Evolutionary conservation across 495 filamentous ascomycete genomes (phyloP).

Genomic region (Diplogelasinospora grovesii): DNA sequence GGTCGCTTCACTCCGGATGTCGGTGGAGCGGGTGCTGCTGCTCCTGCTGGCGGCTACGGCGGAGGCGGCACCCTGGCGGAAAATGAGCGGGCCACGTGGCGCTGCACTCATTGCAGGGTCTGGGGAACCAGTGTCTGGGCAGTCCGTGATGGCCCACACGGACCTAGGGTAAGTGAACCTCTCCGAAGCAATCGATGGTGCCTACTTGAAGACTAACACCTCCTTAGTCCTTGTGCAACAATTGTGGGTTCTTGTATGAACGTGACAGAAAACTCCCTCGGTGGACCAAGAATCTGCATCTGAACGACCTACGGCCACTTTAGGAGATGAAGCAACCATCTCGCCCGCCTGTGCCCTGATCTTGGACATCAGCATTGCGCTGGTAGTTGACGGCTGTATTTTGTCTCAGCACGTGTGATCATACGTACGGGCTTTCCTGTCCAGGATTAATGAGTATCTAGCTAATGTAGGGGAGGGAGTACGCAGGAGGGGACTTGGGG

Average conservation of each 20-base stretch:
- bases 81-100: conserved; percentile 77
- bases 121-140: conserved; percentile 91
- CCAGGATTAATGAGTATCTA: too few species aligned
- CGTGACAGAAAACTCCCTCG: conserved; percentile 77
- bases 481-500: too few species aligned
- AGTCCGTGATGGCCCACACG: conserved; percentile 83
- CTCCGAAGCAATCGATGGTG: too few species aligned
- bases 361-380: too few species aligned
- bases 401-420: too few species aligned
- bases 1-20: conserved; percentile 69
- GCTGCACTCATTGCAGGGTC: conserved; percentile 82
- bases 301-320: conserved; percentile 30
- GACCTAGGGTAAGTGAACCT: conserved; percentile 65
- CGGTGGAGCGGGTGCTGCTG: conserved; percentile 53
- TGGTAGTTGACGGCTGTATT: too few species aligned
- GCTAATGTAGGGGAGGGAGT: too few species aligned
- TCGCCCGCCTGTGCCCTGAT: too few species aligned
- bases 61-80: conserved; percentile 66
- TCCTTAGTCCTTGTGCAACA: conserved; percentile 80
- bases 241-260: conserved; percentile 85
- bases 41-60: conserved; percentile 54
- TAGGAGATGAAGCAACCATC: too few species aligned
- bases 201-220: too few species aligned
- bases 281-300: conserved; percentile 74
- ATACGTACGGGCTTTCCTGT: too few species aligned